These are phyloP conservation scores for Vitis hybrid DNA, from an alignment of 177 flowering plant genomes.

Conservation along the genomic window DNA sequence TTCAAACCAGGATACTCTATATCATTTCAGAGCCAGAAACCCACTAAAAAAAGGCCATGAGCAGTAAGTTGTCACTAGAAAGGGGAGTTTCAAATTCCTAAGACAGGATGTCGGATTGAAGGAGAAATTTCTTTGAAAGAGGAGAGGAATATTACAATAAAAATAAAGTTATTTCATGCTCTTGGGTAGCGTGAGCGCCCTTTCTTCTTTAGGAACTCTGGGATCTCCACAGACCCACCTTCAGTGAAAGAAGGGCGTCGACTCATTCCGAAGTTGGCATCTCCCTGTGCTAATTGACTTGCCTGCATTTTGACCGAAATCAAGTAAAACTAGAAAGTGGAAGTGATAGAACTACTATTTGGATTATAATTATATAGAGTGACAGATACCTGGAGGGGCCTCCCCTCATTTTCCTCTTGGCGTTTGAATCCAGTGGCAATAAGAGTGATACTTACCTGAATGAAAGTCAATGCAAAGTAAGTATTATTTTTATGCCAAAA, in stretches of 20 bases:
- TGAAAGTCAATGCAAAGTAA: neutral
- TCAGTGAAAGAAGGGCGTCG: slow-evolving; percentile 65
- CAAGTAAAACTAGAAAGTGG: neutral
- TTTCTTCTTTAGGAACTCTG: slow-evolving; percentile 91
- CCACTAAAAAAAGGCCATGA: slow-evolving; percentile 3
- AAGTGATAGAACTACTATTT: no score
- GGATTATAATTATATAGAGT: neutral
- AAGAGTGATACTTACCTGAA: slow-evolving; percentile 93
- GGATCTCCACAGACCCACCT: slow-evolving; percentile 81
- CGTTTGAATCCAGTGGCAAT: slow-evolving; percentile 99
- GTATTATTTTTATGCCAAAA: neutral
- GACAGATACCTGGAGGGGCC: slow-evolving; percentile 62
- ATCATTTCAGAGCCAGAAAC: slow-evolving; percentile 5
- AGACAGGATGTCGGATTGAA: neutral
- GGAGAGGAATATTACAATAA: slow-evolving; percentile 13
- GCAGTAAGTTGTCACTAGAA: neutral
- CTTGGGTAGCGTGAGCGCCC: slow-evolving; percentile 92
- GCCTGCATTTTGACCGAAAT: slow-evolving; percentile 41
- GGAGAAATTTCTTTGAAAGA: neutral
- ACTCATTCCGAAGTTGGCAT: slow-evolving; percentile 43
- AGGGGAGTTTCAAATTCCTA: neutral
- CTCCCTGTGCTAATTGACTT: slow-evolving; percentile 60
- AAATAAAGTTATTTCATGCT: slow-evolving; percentile 33
- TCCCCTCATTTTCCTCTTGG: slow-evolving; percentile 85
- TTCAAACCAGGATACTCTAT: neutral